A percentile compares a stretch with the other conserved stretches of the same genome.
These are phyloP conservation scores for Neodidymelliopsis sp. DNA, from an alignment of 2,329 filamentous ascomycete genomes.

Conservation along the genomic window DNA sequence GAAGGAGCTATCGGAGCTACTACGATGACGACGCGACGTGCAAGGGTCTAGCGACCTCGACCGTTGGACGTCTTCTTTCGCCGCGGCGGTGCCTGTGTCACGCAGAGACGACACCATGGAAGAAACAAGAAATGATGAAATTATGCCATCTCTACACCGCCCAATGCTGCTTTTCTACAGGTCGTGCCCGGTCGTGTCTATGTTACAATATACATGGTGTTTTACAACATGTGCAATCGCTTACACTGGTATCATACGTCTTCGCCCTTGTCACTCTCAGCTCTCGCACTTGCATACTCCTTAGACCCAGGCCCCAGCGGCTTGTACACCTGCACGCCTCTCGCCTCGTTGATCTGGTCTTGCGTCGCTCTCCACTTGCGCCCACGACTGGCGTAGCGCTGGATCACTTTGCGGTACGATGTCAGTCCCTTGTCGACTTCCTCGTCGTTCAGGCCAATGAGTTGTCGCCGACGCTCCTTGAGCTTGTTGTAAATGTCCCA, in stretches of 20 bases:
- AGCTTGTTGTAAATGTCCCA: slow-evolving; percentile 47
- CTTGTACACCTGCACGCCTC: slow-evolving; percentile 48
- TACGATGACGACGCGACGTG: slow-evolving; percentile 14
- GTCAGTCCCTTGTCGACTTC: slow-evolving; percentile 47
- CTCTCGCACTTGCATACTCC: background rate
- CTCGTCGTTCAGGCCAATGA: slow-evolving; percentile 50
- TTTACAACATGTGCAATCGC: background rate
- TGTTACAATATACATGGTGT: slow-evolving; percentile 10
- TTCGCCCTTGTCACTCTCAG: too few relatives aligned
- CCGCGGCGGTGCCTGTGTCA: slow-evolving; percentile 11
- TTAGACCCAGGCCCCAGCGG: slow-evolving; percentile 43
- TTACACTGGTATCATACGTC: too few relatives aligned
- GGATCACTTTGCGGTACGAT: slow-evolving; percentile 56
- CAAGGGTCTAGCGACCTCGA: slow-evolving; percentile 3
- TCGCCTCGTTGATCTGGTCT: slow-evolving; percentile 59
- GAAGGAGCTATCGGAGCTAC: slow-evolving; percentile 28
- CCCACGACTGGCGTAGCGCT: slow-evolving; percentile 62
- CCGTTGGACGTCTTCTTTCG: background rate
- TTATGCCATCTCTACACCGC: background rate
- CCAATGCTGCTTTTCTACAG: background rate
- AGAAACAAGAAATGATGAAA: background rate
- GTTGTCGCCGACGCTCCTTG: slow-evolving; percentile 63
- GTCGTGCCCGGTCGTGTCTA: slow-evolving; percentile 4
- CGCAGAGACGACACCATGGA: background rate
- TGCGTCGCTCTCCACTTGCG: slow-evolving; percentile 64